Percentiles rank a stretch among this genome's conserved stretches.
Evolutionary conservation across 129 eudicot species (phyloP).

Genomic region (Pulicaria dysenterica): DNA sequence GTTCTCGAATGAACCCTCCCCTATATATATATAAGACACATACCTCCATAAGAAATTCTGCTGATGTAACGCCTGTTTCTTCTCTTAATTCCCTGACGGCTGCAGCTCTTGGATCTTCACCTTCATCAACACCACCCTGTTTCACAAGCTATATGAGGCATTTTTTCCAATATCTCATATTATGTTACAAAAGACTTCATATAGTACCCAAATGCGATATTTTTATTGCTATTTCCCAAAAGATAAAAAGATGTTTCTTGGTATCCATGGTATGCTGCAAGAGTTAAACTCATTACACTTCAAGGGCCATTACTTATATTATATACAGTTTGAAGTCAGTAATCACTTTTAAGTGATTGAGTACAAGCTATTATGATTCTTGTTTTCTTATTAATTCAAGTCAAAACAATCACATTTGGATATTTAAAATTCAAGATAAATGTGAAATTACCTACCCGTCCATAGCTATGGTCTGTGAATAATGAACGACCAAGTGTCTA

Average conservation of each 20-base stretch:
- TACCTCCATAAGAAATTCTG: slow-evolving; percentile 88
- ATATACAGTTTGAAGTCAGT: not conserved
- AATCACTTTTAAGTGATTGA: not conserved
- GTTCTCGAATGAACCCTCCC: no score
- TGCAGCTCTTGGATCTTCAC: slow-evolving; percentile 87
- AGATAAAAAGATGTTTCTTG: no score
- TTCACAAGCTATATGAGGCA: slow-evolving; percentile 13
- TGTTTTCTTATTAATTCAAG: not conserved
- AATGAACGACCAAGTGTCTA: not conserved
- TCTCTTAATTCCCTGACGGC: slow-evolving; percentile 92
- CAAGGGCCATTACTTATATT: no score
- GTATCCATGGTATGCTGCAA: no score
- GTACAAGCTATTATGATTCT: not conserved
- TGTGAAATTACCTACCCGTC: not conserved
- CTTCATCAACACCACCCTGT: slow-evolving; percentile 96
- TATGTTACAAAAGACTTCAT: not conserved
- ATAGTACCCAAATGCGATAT: not conserved
- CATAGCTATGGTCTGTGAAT: not conserved
- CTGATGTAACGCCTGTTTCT: slow-evolving; percentile 97
- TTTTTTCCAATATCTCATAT: not conserved
- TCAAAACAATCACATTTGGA: not conserved
- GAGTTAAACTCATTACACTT: no score
- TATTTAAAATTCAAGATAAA: not conserved
- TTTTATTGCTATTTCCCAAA: no score
- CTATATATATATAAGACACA: slow-evolving; percentile 15